Base-by-base conservation (phyloP, 345 rosid genomes). In the Lumnitzera littorea region DNA sequence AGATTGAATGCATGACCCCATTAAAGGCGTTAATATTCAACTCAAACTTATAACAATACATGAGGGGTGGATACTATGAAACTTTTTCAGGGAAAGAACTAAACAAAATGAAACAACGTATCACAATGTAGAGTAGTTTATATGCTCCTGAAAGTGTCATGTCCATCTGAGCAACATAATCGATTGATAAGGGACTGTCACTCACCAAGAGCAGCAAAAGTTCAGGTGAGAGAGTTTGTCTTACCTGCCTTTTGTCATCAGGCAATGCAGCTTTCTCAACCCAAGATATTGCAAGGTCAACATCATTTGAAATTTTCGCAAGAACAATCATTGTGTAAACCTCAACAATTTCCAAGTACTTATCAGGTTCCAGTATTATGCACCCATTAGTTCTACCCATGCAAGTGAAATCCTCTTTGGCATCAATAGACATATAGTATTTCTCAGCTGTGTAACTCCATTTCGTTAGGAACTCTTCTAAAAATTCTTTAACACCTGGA, bases 221-320 rank as follows among this genome's bases (percentile, higher is more conserved):
- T 51, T 6, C 24, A 23, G 31, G 53, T 23, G 53, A 13, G 1
- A 53, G 17, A 58, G 24, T 16, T 50, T 12, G 15, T 4, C 48
- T 60, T 77, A 92, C 98, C 90, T 82, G 90, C 66, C 79, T 79
- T 62, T 66, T 80, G 67, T 84, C 92, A 68, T 85, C 94, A 11
- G 96, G 94, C 67, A 92, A 58, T 31, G 78, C 69, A 76, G 96
- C 87, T 63, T 82, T 74, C 80, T 89, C 94, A 51, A 82, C 80
- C 98, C 98, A 89, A 55, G 89, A 69, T 66, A 89, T 69, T 63
- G 96, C 95, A 72, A 47, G 57, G 51, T 77, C 78, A 60, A 82
- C 41, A 64, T 89, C 83, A 23, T 72, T 73, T 61, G 80, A 71
- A 61, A 62, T 63, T 51, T 67, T 80, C 24, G 82, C 91, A 48